Evolutionary conservation across 768 basidiomycete genomes (phyloP), one percentile per base, ranked within the genome.

Genomic region (Lactifluus echinatus): DNA sequence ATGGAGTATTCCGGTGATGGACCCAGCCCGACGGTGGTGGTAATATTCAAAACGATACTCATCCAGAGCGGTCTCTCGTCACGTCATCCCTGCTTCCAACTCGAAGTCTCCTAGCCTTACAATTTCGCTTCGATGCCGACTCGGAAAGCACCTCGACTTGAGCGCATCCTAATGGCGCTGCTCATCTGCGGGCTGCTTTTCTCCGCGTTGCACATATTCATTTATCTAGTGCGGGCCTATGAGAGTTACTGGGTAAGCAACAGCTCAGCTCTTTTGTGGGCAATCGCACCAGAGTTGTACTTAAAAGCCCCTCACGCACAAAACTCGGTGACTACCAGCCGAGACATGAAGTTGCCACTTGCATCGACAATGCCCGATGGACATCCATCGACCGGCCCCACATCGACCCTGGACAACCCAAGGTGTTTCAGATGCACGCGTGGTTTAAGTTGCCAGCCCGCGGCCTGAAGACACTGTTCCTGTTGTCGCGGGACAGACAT

Each of bases 321-420:
- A n/a, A n/a, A n/a, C n/a, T n/a, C n/a, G n/a, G n/a, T n/a, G n/a
- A n/a, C n/a, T n/a, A n/a, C n/a, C 7, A 31, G 34, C 39, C 44
- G 14, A 49, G 2, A 19, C 37, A 8, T 33, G 14, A 26, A 31
- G 37, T n/a, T 8, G n/a, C 23, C 14, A 24, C 44, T 8, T 49
- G 57, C 34, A 21, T 58, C 29, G 12, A 34, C 33, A 40, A 54
- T 6, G 53, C 47, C 5, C 28, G 5, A 31, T 54, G 53, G 57
- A 3, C 11, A 49, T 53, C 12, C 10, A 40, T 48, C 19, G 39
- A 6, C n/a, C 36, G 1, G 24, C 19, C 19, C 40, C 2, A 23
- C 11, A 15, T 31, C 31, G 5, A 10, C 46, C 46, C 14, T 0
- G 26, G 31, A 40, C 39, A 28, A 8, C 26, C 23, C 3, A 6